phyloP scores from a whole-genome alignment of 1,139 yeast genomes.

The Candida sp. region DNA sequence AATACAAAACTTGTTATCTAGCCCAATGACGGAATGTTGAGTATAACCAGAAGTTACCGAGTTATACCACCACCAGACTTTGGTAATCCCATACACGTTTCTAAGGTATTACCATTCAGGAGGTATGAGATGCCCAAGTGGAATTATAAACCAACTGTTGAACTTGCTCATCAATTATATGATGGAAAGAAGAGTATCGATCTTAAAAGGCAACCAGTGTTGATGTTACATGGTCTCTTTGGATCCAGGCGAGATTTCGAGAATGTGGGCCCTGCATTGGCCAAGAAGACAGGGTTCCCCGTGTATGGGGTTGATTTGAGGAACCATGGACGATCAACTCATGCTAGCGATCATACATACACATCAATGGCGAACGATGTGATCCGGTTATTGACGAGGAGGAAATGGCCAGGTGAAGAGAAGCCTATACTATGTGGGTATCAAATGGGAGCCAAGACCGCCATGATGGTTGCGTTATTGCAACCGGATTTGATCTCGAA shows the following conservation, averaged over 20 bases:
- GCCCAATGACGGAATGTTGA: too few species aligned
- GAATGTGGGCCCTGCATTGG: slow-evolving; percentile 31
- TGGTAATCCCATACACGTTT: too few species aligned
- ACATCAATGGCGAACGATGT: slow-evolving; percentile 42
- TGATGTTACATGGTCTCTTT: slow-evolving; percentile 49
- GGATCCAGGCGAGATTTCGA: slow-evolving; percentile 43
- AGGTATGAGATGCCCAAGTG: too few species aligned
- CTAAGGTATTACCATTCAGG: too few species aligned
- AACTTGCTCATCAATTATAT: too few species aligned
- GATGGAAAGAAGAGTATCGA: too few species aligned
- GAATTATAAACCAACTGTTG: too few species aligned
- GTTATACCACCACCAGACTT: too few species aligned
- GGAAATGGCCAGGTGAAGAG: slow-evolving; percentile 12
- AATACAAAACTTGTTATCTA: too few species aligned
- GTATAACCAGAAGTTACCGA: too few species aligned
- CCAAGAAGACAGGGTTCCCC: slow-evolving; percentile 23
- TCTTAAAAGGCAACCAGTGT: slow-evolving; percentile 22
- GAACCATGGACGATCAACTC: slow-evolving; percentile 50
- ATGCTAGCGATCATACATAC: slow-evolving; percentile 43
- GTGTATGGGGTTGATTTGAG: slow-evolving; percentile 47
- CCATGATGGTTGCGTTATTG: slow-evolving; percentile 42
- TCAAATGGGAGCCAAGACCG: slow-evolving; percentile 53
- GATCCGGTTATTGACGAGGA: slow-evolving; percentile 13
- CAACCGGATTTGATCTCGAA: slow-evolving; percentile 35
- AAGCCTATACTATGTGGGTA: slow-evolving; percentile 43